Percentiles rank a stretch among this genome's conserved stretches.
Evolutionary conservation across 139 green algal species (phyloP).

Genomic region (Gonium pectorale): DNA sequence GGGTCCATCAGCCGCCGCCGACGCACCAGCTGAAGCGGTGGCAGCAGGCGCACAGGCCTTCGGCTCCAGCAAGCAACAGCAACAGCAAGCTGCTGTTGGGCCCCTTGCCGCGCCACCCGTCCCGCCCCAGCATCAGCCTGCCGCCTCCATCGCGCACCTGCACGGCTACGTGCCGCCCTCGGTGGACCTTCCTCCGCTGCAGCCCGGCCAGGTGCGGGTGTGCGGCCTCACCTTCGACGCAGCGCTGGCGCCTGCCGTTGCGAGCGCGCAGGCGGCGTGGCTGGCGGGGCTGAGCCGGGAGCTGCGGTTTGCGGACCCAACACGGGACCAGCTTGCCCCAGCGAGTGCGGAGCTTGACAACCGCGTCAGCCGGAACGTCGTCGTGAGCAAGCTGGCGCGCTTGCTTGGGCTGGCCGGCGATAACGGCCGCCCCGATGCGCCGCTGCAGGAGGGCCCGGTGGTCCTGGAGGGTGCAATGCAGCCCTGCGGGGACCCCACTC

Average conservation of each 20-base stretch:
- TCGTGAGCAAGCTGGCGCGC: neutral
- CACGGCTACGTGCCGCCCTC: conserved; percentile 12
- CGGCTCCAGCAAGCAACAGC: too few species aligned
- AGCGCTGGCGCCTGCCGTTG: neutral
- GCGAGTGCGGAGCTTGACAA: neutral
- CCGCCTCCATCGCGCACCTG: too few species aligned
- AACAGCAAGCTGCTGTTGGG: too few species aligned
- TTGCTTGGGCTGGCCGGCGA: neutral
- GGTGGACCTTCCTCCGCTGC: neutral
- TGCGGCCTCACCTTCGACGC: conserved; percentile 35
- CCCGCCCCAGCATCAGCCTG: too few species aligned
- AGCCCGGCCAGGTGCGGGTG: conserved; percentile 17
- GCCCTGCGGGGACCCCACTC: neutral
- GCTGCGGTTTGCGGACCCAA: neutral
- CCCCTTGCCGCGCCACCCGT: too few species aligned
- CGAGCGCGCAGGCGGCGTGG: neutral
- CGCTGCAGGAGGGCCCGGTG: neutral
- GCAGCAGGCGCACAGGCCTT: too few species aligned
- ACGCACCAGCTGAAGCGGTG: too few species aligned
- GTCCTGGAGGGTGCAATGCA: neutral
- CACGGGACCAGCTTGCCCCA: too few species aligned
- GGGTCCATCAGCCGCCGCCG: too few species aligned
- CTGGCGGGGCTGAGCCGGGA: neutral
- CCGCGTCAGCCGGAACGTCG: neutral
- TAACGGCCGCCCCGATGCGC: neutral